phyloP scores from a whole-genome alignment of 2,329 filamentous ascomycete genomes.

The Penicillium sp. region DNA sequence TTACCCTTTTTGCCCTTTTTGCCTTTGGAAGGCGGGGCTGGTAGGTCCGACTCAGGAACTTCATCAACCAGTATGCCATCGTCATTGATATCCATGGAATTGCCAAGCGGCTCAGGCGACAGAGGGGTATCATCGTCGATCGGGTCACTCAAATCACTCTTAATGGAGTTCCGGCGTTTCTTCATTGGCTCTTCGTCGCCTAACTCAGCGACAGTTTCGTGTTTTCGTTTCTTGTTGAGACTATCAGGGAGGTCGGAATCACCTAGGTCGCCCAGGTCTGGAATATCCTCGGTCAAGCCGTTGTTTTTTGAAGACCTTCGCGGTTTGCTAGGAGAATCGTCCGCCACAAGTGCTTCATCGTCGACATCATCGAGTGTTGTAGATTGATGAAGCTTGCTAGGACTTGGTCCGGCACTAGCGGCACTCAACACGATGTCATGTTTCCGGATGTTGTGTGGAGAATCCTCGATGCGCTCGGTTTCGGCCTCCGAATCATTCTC shows the following conservation, averaged over 20 bases:
- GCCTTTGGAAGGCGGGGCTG: constrained; percentile 32
- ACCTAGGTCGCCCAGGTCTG: constrained; percentile 30
- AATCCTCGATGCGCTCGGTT: constrained; percentile 87
- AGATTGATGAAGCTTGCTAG: constrained; percentile 72
- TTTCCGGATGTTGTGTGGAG: constrained; percentile 68
- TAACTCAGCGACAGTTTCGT: constrained; percentile 37
- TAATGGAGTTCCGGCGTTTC: constrained; percentile 44
- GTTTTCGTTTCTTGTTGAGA: constrained; percentile 45
- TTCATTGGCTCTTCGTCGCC: constrained; percentile 43
- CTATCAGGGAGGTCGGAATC: constrained; percentile 33
- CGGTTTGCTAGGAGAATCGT: constrained; percentile 44
- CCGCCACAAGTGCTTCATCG: constrained; percentile 49
- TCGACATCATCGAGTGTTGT: constrained; percentile 49
- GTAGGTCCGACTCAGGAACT: constrained; percentile 33
- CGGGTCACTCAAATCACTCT: constrained; percentile 39
- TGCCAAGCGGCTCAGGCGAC: constrained; percentile 39
- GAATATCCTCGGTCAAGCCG: constrained; percentile 28
- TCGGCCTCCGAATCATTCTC: constrained; percentile 81
- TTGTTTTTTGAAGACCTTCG: constrained; percentile 35
- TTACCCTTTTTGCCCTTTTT: constrained; percentile 49
- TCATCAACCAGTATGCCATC: constrained; percentile 37
- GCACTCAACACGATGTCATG: constrained; percentile 62
- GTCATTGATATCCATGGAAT: constrained; percentile 30
- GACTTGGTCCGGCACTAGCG: constrained; percentile 63
- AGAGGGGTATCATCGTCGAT: constrained; percentile 35